These are phyloP conservation scores for Fusarium robinianum DNA, from an alignment of 2,329 filamentous ascomycete species.

Conservation along the genomic window DNA sequence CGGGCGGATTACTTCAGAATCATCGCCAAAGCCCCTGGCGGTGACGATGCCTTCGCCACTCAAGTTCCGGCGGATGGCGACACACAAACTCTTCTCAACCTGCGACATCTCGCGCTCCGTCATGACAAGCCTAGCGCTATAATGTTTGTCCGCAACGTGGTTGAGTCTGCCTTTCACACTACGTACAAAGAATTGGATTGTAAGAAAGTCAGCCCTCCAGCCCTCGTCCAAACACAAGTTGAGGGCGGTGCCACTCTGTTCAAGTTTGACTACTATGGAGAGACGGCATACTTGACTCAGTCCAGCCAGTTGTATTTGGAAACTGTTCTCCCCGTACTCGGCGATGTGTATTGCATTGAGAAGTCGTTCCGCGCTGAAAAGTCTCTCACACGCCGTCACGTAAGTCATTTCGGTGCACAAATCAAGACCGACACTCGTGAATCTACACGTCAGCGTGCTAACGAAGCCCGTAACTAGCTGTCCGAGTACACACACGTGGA, in stretches of 20 bases:
- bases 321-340: conserved; percentile 87
- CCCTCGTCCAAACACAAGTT: conserved; percentile 90
- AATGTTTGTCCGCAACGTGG: conserved; percentile 80
- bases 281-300: conserved; percentile 90
- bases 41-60: conserved; percentile 88
- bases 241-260: conserved; percentile 91
- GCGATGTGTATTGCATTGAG: conserved; percentile 95
- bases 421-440: no score
- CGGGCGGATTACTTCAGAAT: conserved; percentile 87
- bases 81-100: conserved; percentile 67
- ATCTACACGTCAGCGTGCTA: no score
- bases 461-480: no score
- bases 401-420: no score
- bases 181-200: conserved; percentile 75
- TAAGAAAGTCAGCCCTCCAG: conserved; percentile 82
- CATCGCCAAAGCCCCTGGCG: conserved; percentile 76
- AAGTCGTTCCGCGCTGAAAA: conserved; percentile 98
- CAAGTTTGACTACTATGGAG: conserved; percentile 82
- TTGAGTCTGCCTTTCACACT: conserved; percentile 77
- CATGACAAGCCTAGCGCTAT: conserved; percentile 79
- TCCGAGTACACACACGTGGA: conserved; percentile 96
- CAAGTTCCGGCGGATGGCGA: conserved; percentile 60
- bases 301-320: conserved; percentile 96
- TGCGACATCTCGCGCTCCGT: conserved; percentile 80
- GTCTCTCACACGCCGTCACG: conserved; percentile 84